A percentile compares a stretch with the other conserved stretches of the same genome.
Conservation (phyloP, 2,329 filamentous ascomycete species). For the Plenodomus tracheiphilus region DNA sequence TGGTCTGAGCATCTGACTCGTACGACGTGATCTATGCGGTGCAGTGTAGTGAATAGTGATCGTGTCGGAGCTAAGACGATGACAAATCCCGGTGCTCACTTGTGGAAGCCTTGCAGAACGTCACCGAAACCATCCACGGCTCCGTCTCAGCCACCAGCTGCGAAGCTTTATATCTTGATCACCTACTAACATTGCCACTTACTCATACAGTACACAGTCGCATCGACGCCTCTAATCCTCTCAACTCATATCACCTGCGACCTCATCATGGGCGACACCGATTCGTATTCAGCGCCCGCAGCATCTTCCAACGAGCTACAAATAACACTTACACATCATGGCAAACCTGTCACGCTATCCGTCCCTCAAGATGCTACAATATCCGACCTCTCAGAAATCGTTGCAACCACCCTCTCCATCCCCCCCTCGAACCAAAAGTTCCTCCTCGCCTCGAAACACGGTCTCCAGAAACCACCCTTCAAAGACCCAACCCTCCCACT, state of each 20-base stretch:
- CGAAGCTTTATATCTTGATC: slow-evolving; percentile 36
- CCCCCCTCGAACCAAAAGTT: slow-evolving; percentile 69
- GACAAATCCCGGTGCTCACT: slow-evolving; percentile 41
- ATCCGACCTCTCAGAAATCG: slow-evolving; percentile 61
- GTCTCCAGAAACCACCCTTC: slow-evolving; percentile 67
- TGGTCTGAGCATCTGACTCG: background rate
- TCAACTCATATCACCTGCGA: background rate
- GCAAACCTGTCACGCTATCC: slow-evolving; percentile 53
- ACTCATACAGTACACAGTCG: slow-evolving; percentile 1
- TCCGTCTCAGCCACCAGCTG: slow-evolving; percentile 21
- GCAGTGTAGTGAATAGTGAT: background rate
- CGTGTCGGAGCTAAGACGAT: slow-evolving; percentile 15
- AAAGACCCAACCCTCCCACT: slow-evolving; percentile 60
- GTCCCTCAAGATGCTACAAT: slow-evolving; percentile 58
- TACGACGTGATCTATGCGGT: background rate
- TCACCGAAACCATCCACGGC: slow-evolving; percentile 29
- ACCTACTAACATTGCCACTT: slow-evolving; percentile 26
- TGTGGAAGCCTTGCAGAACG: slow-evolving; percentile 43
- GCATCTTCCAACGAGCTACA: slow-evolving; percentile 22
- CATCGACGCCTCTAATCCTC: background rate
- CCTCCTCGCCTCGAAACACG: slow-evolving; percentile 65
- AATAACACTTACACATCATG: slow-evolving; percentile 60
- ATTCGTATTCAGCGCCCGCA: slow-evolving; percentile 8
- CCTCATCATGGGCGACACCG: slow-evolving; percentile 16
- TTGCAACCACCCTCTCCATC: slow-evolving; percentile 61